Base-by-base conservation (phyloP, 768 basidiomycete genomes). In the Pleurotus eryngii region DNA sequence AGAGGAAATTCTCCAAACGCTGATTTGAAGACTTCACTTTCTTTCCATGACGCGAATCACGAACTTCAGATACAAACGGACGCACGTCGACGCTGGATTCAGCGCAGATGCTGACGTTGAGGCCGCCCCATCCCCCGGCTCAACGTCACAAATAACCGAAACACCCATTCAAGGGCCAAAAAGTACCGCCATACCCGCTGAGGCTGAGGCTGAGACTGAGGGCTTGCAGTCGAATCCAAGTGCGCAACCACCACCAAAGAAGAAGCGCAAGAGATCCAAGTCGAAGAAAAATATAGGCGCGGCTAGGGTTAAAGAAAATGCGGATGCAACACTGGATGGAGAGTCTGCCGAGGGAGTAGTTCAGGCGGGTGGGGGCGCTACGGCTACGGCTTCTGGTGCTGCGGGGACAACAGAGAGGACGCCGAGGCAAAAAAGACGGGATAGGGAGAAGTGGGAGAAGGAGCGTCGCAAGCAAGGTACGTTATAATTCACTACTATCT, bases 31-130 rank as follows among this genome's bases (percentile, higher is more conserved):
- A 24, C 4, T 24, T 24, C 20, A 15, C 9, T 43, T 49, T 40
- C 20, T n/a, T n/a, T 57, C 49, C 61, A 91, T 92, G 90, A 90
- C 90, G 12, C 82, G 90, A 43, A 73, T 85, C 57, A 90, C 90
- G 7, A 85, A 83, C 62, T 79, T 91, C 68, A 86, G 85, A n/a
- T 78, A 80, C 54, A 92, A 92, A 67, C 74, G 90, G 49, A 86
- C 83, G 4, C 83, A 89, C 64, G 60, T 90, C 12, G 76, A 91
- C 59, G 86, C 89, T 12, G 84, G 81, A 0, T 82, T 87, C 61
- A 63, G 67, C 18, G 58, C 63, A 7, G 62, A 65, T 35, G 26
- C 53, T 7, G 55, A 56, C 18, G 58, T 60, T 48, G 61, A 57
- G 48, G 42, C 17, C 39, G 43, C 46, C 47, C 37, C 45, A 46